Percentiles rank a stretch among this genome's conserved stretches.
Evolutionary conservation across 331 rosid genomes (phyloP).

Genomic region (Quercus lobata): DNA sequence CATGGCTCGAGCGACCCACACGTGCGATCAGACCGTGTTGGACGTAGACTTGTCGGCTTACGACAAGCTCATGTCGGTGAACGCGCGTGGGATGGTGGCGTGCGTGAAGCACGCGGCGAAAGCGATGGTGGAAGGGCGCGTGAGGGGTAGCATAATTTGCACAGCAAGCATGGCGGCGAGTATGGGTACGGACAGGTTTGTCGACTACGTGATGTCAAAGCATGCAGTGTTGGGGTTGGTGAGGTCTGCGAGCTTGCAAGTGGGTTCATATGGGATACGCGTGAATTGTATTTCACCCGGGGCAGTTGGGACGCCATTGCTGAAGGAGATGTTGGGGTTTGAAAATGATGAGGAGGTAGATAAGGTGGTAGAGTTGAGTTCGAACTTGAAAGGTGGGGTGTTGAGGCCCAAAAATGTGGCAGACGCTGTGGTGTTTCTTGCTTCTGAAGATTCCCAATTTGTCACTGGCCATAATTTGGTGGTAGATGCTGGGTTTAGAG

Average conservation of each 20-base stretch:
- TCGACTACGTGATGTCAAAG: conserved; percentile 19
- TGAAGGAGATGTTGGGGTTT: too few relatives aligned
- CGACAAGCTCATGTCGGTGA: not conserved
- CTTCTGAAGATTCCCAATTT: conserved; percentile 13
- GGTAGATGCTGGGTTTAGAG: not conserved
- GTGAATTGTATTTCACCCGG: conserved; percentile 25
- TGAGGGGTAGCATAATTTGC: conserved; percentile 14
- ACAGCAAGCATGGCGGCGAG: not conserved
- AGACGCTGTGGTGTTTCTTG: conserved; percentile 7
- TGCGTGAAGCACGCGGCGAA: conserved; percentile 10
- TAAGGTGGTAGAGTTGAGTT: too few relatives aligned
- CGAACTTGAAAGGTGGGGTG: not conserved
- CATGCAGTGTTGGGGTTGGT: conserved; percentile 23
- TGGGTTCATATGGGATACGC: not conserved
- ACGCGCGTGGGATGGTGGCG: not conserved
- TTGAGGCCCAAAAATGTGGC: conserved; percentile 3
- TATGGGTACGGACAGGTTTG: not conserved
- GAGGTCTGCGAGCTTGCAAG: conserved; percentile 19
- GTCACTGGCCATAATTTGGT: not conserved
- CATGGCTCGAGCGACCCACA: too few relatives aligned
- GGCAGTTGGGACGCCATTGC: not conserved
- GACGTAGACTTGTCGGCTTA: too few relatives aligned
- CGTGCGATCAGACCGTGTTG: too few relatives aligned
- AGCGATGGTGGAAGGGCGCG: not conserved
- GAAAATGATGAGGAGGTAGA: too few relatives aligned